phyloP scores from a whole-genome alignment of 2,329 filamentous ascomycete species.

The Botrytis aclada region DNA sequence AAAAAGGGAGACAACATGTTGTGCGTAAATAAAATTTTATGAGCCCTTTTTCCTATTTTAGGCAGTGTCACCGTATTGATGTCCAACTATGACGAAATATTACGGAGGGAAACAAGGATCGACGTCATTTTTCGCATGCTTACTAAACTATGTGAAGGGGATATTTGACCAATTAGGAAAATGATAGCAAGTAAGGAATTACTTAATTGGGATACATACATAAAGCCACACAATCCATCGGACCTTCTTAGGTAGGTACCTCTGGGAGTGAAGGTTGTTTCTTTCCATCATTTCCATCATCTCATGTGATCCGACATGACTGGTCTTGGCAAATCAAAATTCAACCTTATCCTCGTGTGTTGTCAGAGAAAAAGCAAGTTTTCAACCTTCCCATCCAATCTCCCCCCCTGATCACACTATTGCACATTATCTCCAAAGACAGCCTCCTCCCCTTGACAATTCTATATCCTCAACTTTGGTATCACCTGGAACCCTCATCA shows the following conservation, averaged over 20 bases:
- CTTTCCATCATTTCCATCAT: background rate
- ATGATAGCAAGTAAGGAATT: background rate
- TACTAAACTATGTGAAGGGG: background rate
- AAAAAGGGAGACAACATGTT: background rate
- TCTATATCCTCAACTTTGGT: background rate
- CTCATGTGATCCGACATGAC: background rate
- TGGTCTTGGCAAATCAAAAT: background rate
- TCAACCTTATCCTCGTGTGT: background rate
- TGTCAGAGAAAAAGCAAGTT: background rate
- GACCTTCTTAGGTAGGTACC: too few relatives aligned
- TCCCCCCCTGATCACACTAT: background rate
- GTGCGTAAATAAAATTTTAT: background rate
- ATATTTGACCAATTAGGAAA: background rate
- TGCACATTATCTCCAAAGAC: background rate
- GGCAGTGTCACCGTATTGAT: background rate
- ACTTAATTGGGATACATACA: background rate
- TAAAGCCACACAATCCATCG: background rate
- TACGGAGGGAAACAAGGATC: background rate
- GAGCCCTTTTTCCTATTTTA: background rate
- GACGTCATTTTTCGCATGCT: conserved; percentile 2
- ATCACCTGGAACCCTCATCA: background rate
- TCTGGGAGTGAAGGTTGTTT: background rate
- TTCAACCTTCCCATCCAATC: too few relatives aligned
- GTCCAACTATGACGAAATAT: conserved; percentile 10
- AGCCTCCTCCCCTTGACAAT: background rate